Evolutionary conservation across 495 filamentous ascomycete species (phyloP), one percentile per base, ranked within the genome.

Genomic region (Daldinia caldariorum): DNA sequence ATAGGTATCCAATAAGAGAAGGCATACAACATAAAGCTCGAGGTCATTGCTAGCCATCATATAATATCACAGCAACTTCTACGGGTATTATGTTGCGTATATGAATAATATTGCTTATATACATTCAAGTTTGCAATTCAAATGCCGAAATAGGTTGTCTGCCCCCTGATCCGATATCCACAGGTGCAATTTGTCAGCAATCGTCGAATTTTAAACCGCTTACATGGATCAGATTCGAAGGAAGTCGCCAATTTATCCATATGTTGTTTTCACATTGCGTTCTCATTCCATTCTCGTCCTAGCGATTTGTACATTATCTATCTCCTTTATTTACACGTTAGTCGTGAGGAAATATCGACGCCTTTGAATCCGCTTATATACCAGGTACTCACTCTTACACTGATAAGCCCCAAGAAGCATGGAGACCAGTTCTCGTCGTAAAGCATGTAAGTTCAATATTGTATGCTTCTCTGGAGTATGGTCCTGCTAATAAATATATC

Each of bases 381-480:
- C 26, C n/a, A n/a, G n/a, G n/a, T n/a, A 35, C 39, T 35, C 14
- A 0, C 29, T 6, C 10, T 2, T 26, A 26, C 26, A 26, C 26
- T 26, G 1, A 26, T 26, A 26, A 26, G 26, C 26, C 26, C 26
- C 26, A 3, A n/a, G 10, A 29, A 67, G 10, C 38, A 75, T 75
- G 73, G 73, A 75, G 62, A 75, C 66, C 9, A 75, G 69, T 58
- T 75, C 73, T 41, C 69, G 73, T 20, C 73, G 73, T 31, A 75
- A 75, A 70, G 73, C 70, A 56, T 71, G 69, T 71, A 56, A 10
- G 69, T 59, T 13, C n/a, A n/a, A n/a, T n/a, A 14, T 3, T 18
- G 43, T 20, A 35, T 4, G 43, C 1, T 9, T 39, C 5, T 18
- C 31, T 8, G 14, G 8, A 34, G 41, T 5, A 50, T 16, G 8